A percentile compares a stretch with the other conserved stretches of the same genome.
phyloP scores from a whole-genome alignment of 192 early-diverging fungal species.

The Coemansia sp. region DNA sequence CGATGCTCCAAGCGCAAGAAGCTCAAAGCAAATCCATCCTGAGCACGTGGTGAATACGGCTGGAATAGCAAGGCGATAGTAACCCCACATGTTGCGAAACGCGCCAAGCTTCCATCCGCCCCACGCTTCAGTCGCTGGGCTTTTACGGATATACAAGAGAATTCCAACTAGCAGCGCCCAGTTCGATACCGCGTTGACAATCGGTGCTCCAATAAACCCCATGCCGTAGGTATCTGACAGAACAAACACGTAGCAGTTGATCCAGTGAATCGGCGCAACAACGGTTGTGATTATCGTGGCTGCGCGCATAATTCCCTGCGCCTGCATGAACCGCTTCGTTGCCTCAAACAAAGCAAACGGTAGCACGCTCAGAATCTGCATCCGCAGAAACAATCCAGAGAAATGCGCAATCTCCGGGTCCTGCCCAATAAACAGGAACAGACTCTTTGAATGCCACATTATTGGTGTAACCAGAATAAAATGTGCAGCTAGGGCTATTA shows the following conservation, averaged over 20 bases:
- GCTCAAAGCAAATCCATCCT: no score
- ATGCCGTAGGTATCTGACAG: constrained; percentile 63
- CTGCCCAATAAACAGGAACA: constrained; percentile 68
- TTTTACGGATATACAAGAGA: constrained; percentile 61
- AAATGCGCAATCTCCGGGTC: constrained; percentile 62
- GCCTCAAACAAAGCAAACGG: constrained; percentile 78
- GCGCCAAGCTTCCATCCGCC: constrained; percentile 59
- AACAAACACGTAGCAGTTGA: constrained; percentile 77
- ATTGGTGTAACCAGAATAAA: constrained; percentile 11
- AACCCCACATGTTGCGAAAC: constrained; percentile 61
- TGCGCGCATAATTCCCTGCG: constrained; percentile 78
- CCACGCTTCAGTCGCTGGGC: constrained; percentile 50
- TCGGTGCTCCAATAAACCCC: constrained; percentile 79
- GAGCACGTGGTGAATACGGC: no score
- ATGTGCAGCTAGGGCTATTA: constrained; percentile 13
- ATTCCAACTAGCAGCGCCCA: constrained; percentile 66
- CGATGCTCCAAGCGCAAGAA: no score
- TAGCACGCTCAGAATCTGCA: constrained; percentile 68
- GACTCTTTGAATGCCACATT: constrained; percentile 40
- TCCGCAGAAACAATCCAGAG: constrained; percentile 63
- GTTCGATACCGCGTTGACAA: constrained; percentile 70
- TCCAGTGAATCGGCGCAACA: constrained; percentile 67
- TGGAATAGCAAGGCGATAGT: constrained; percentile 61
- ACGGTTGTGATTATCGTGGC: constrained; percentile 22
- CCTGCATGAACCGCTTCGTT: constrained; percentile 77